A percentile compares a stretch with the other conserved stretches of the same genome.
Conservation (phyloP, 2,329 filamentous ascomycete genomes). For the Colletotrichum plurivorum region DNA sequence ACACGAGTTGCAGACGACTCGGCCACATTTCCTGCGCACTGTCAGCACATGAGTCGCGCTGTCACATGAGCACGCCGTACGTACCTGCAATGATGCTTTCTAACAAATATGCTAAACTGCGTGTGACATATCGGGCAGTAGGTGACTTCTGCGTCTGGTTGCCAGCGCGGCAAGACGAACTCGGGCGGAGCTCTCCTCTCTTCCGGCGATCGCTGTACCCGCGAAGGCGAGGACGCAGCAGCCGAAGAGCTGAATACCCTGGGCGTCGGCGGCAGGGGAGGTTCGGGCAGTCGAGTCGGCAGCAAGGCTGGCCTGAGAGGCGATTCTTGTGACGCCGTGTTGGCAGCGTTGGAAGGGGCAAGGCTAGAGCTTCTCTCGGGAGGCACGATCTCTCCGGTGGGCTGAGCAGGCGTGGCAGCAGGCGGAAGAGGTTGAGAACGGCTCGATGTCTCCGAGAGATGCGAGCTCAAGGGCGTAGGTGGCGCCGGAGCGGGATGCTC, state of each 20-base stretch:
- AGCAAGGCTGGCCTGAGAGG: constrained; percentile 16
- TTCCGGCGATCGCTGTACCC: constrained; percentile 21
- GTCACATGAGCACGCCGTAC: constrained; percentile 45
- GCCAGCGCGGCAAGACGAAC: constrained; percentile 82
- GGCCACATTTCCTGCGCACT: constrained; percentile 81
- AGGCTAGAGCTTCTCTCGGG: constrained; percentile 37
- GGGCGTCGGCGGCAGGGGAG: constrained; percentile 35
- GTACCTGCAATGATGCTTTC: constrained; percentile 93
- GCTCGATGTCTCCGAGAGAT: constrained; percentile 28
- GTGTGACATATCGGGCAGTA: constrained; percentile 87
- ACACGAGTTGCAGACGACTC: constrained; percentile 90
- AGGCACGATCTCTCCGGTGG: constrained; percentile 32
- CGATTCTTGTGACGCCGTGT: constrained; percentile 16
- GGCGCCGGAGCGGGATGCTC: constrained; percentile 36
- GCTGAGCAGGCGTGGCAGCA: constrained; percentile 35
- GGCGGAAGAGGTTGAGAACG: constrained; percentile 35
- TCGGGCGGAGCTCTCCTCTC: constrained; percentile 48
- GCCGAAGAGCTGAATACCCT: constrained; percentile 23
- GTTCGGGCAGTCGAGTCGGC: constrained; percentile 15
- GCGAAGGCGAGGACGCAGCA: constrained; percentile 5
- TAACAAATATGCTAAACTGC: constrained; percentile 86
- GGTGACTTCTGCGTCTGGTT: constrained; percentile 86
- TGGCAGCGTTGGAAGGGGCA: constrained; percentile 14
- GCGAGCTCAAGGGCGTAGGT: constrained; percentile 34
- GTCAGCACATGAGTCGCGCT: constrained; percentile 15